phyloP scores from a whole-genome alignment of 768 basidiomycete genomes.

The Candolleomyces eurysporus region DNA sequence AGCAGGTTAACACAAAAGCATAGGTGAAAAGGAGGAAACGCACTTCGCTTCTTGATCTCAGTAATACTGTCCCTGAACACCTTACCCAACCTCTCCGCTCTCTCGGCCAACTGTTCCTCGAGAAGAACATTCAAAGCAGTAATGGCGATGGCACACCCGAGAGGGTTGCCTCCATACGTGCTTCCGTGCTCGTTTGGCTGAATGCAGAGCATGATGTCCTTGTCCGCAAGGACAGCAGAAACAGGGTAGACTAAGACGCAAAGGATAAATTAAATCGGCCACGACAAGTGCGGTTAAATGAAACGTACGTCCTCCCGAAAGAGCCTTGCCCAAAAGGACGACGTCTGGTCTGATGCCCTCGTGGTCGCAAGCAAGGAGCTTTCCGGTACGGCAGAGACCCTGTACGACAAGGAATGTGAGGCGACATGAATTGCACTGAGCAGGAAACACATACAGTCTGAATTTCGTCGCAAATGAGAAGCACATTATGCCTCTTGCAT shows the following conservation, averaged over 20 bases:
- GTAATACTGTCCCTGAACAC: constrained; percentile 3
- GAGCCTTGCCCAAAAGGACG: constrained; percentile 91
- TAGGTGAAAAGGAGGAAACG: too few species aligned
- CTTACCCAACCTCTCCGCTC: constrained; percentile 77
- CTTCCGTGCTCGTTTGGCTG: constrained; percentile 94
- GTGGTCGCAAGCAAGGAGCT: constrained; percentile 88
- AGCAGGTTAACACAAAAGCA: too few species aligned
- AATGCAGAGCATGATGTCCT: constrained; percentile 93
- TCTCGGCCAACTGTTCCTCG: constrained; percentile 81
- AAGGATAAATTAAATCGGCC: neutral
- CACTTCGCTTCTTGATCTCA: constrained; percentile 9
- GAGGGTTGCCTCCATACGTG: constrained; percentile 96
- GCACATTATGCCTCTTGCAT: constrained; percentile 89
- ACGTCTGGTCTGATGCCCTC: constrained; percentile 89
- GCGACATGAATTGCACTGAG: neutral
- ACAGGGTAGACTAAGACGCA: constrained; percentile 80
- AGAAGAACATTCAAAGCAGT: constrained; percentile 89
- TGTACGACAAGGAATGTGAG: constrained; percentile 23
- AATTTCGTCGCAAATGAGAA: constrained; percentile 98
- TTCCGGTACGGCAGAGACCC: constrained; percentile 92
- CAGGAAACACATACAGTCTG: constrained; percentile 65
- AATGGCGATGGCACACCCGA: constrained; percentile 95
- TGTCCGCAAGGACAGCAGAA: constrained; percentile 88
- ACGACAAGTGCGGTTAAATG: neutral
- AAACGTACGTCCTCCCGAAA: constrained; percentile 85